Conservation (phyloP, 202 grass and related monocot genomes). For the Tripidium arundinaceum region DNA sequence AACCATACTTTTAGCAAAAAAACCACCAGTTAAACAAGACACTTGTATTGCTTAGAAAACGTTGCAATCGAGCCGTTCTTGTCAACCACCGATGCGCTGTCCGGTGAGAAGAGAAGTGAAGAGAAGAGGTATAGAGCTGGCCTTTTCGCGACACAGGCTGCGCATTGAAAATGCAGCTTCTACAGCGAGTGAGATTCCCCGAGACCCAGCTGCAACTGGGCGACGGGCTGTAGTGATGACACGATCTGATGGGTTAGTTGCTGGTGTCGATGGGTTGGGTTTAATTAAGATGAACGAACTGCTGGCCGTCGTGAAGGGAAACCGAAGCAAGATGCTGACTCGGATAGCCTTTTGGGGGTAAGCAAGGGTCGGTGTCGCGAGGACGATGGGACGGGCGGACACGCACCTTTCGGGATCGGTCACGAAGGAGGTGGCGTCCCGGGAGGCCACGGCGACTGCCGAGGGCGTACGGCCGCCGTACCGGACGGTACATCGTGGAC, state of each 20-base stretch:
- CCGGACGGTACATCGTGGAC: neutral
- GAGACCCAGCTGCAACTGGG: no score
- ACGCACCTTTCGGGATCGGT: neutral
- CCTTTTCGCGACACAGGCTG: neutral
- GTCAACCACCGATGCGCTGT: neutral
- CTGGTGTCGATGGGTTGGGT: neutral
- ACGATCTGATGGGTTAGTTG: neutral
- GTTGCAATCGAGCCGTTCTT: neutral
- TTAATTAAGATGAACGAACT: neutral
- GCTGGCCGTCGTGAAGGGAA: neutral
- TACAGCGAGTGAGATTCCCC: conserved; percentile 5
- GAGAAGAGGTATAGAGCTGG: neutral
- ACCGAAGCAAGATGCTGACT: neutral
- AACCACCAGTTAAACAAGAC: no score
- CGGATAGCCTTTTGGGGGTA: neutral
- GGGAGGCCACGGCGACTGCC: neutral
- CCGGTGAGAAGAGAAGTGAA: neutral
- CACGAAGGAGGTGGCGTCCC: neutral
- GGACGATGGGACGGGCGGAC: neutral
- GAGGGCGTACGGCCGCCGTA: neutral
- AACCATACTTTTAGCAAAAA: no score
- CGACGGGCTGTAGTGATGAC: neutral
- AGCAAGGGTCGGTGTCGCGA: neutral
- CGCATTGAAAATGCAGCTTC: neutral
- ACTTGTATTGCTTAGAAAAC: neutral